Evolutionary conservation across 345 rosid species (phyloP), one percentile per base, ranked within the genome.

Genomic region (Linum usitatissimum): DNA sequence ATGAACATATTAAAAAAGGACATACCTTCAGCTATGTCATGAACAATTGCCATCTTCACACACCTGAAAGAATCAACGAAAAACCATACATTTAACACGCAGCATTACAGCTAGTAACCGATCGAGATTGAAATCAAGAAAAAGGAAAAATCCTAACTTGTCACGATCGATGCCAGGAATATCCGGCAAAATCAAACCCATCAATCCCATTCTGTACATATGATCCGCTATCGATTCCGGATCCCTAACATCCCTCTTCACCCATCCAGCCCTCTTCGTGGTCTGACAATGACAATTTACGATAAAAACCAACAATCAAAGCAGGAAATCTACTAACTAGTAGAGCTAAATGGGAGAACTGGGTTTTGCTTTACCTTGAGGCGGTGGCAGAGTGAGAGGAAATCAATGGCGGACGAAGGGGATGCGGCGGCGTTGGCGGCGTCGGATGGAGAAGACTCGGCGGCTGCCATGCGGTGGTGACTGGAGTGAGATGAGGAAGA

Each of bases 161-260:
- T 87, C 88, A 45, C 95, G 83, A 65, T 89, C 77, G 30, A 92
- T 81, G 58, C 95, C 84, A 7, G 97, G 98, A 38, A 89, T 72
- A 75, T 89, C 90, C 14, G 85, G 73, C 63, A 90, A 80, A 64
- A 89, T 72, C 6, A 92, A 76, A 61, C 91, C 91, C 98, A 89
- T 89, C 61, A 92, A 69, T 68, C 97, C 90, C 98, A 92, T 92
- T n/a, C 97, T 75, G 48, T 89, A 83, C 98, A 92, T 89, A 62
- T 92, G 98, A 80, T 92, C 98, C 1, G 86, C 81, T 30, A 92
- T 81, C 0, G 96, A 92, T 76, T 92, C 96, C 6, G 98, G 93
- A 71, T 80, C 74, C 63, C 79, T 76, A 0, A 92, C 79, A 55
- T 81, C 89, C 79, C 88, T 84, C 68, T 64, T 72, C 4, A 89